Base-by-base conservation (phyloP, 2,329 filamentous ascomycete genomes). In the Shiraia sp. region DNA sequence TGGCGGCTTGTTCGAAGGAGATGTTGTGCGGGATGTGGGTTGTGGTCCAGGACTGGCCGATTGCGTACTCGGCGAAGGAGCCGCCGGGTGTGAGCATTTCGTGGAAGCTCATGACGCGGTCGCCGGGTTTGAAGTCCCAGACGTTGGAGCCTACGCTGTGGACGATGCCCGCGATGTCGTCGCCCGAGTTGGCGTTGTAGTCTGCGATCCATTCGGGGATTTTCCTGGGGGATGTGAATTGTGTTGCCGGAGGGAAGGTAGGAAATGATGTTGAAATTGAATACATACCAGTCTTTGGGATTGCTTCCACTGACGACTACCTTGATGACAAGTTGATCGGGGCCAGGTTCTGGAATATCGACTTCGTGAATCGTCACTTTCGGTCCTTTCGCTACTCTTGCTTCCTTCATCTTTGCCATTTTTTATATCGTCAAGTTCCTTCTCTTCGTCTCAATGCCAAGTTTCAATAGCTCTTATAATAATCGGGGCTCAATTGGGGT, bases 51-150 rank as follows among this genome's bases (percentile, higher is more conserved):
- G 75, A 72, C 65, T 72, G 77, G 0, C 77, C 75, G 9, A 85
- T 65, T 2, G 80, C 78, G 50, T 85, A 86, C 55, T 85, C 81
- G 3, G 82, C 83, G 46, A 77, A 86, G 6, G 72, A 75, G 2
- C 83, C 83, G 25, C 73, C 59, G 0, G 75, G 70, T 0, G 68
- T 66, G 30, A 65, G 52, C 74, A 85, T 82, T 47, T 80, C 68
- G 48, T 77, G 74, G 67, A 81, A 80, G 3, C 76, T 78, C 7
- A 77, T 75, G 1, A 83, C 79, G 12, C 79, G 74, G 61, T 83
- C 79, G 23, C 80, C 80, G 0, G 69, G 66, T 46, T 75, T 76
- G 72, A 83, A 83, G 51, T 82, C 80, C 41, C 65, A 74, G 2
- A 84, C 80, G 26, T 77, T 71, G 28, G 69, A 57, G 14, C 81